Conservation (phyloP, 768 basidiomycete genomes). For the Collybia sordida region DNA sequence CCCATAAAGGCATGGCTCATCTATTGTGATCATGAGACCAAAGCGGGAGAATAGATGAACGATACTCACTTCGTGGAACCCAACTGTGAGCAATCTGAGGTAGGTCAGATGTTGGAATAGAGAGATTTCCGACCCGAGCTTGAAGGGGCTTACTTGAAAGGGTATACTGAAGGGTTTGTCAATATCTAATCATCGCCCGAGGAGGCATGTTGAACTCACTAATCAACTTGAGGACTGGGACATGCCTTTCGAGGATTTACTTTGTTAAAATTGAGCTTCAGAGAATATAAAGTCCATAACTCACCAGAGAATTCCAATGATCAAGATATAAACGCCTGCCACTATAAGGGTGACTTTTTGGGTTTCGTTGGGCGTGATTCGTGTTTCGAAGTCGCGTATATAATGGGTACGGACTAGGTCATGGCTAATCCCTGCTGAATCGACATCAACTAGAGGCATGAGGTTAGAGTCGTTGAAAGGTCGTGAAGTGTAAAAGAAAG, state of each 20-base stretch:
- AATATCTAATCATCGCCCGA: background rate
- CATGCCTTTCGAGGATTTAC: slow-evolving; percentile 1
- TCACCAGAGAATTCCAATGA: slow-evolving; percentile 80
- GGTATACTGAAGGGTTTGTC: slow-evolving; percentile 61
- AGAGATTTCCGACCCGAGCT: background rate
- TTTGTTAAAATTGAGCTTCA: background rate
- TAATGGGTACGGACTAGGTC: slow-evolving; percentile 17
- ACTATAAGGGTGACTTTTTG: slow-evolving; percentile 79
- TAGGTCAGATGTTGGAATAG: background rate
- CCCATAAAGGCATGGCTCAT: slow-evolving; percentile 87
- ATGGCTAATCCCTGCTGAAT: background rate
- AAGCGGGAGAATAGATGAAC: background rate
- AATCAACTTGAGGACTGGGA: slow-evolving; percentile 45
- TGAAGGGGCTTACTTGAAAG: slow-evolving; percentile 75
- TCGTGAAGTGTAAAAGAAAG: background rate
- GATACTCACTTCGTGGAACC: slow-evolving; percentile 75
- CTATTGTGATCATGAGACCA: slow-evolving; percentile 30
- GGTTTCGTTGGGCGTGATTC: slow-evolving; percentile 65
- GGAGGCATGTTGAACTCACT: slow-evolving; percentile 51
- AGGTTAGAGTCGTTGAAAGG: background rate
- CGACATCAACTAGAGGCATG: background rate
- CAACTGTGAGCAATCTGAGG: slow-evolving; percentile 74
- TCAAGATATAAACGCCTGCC: slow-evolving; percentile 71
- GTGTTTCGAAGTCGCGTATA: slow-evolving; percentile 39
- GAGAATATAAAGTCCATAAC: slow-evolving; percentile 14